Evolutionary conservation across 495 filamentous ascomycete species (phyloP).

Genomic region (Penicillium flavigenum): DNA sequence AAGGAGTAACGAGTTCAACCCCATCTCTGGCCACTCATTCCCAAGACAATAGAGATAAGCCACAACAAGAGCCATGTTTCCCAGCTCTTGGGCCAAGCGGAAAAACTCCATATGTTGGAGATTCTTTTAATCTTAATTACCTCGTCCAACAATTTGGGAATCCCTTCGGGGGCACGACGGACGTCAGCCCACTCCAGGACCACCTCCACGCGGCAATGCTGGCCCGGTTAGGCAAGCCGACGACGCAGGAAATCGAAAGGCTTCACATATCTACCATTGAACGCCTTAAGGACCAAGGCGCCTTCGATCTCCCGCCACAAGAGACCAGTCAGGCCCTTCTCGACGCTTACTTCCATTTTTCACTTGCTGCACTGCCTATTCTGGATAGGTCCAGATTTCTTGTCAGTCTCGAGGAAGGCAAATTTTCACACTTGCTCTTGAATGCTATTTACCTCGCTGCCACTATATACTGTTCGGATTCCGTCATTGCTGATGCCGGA

Average conservation of each 20-base stretch:
- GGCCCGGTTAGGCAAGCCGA: constrained; percentile 5
- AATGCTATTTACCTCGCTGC: constrained; percentile 21
- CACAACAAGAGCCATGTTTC: constrained; percentile 11
- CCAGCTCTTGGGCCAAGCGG: constrained; percentile 11
- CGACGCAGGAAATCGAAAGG: constrained; percentile 7
- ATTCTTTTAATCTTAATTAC: constrained; percentile 21
- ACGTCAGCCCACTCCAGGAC: constrained; percentile 15
- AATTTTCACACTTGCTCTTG: constrained; percentile 15
- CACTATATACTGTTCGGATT: constrained; percentile 18
- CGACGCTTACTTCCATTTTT: constrained; percentile 16
- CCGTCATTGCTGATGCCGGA: constrained; percentile 19
- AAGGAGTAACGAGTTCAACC: constrained; percentile 3
- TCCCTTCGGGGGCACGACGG: constrained; percentile 14
- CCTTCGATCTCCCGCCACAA: constrained; percentile 13
- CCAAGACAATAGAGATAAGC: background rate
- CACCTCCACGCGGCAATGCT: constrained; percentile 18
- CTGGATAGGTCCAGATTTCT: constrained; percentile 15
- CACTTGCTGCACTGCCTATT: constrained; percentile 16
- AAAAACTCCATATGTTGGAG: constrained; percentile 17
- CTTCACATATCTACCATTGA: background rate
- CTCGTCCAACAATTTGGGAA: constrained; percentile 21
- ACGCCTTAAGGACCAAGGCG: constrained; percentile 11
- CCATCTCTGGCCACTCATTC: background rate
- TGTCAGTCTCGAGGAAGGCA: background rate
- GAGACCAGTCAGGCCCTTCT: constrained; percentile 15